Conservation (phyloP, 2,329 filamentous ascomycete genomes). For the Sordariomycetes sp. region DNA sequence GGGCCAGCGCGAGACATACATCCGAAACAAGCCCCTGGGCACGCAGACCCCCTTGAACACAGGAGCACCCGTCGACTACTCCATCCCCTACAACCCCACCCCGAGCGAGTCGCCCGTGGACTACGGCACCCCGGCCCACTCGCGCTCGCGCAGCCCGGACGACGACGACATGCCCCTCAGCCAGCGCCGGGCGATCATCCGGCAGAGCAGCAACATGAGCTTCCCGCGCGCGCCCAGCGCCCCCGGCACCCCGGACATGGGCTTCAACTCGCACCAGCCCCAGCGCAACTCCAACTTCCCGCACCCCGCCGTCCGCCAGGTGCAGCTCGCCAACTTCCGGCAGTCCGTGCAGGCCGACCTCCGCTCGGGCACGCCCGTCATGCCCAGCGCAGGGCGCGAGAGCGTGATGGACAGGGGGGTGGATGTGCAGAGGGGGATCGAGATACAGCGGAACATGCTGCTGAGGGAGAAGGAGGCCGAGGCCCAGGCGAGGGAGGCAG, state of each 20-base stretch:
- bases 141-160: slow-evolving; percentile 18
- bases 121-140: slow-evolving; percentile 22
- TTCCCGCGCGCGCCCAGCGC: slow-evolving; percentile 7
- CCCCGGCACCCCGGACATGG: slow-evolving; percentile 5
- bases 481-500: slow-evolving; percentile 46
- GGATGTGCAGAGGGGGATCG: slow-evolving; percentile 36
- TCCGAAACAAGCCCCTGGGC: slow-evolving; percentile 37
- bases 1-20: slow-evolving; percentile 41
- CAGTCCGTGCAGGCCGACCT: slow-evolving; percentile 54
- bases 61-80: background rate
- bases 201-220: slow-evolving; percentile 33
- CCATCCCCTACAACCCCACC: slow-evolving; percentile 11
- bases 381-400: slow-evolving; percentile 22
- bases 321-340: slow-evolving; percentile 56
- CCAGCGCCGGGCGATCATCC: slow-evolving; percentile 52
- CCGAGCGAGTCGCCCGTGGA: slow-evolving; percentile 29
- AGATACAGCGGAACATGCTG: slow-evolving; percentile 43
- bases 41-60: background rate
- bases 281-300: slow-evolving; percentile 32
- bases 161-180: slow-evolving; percentile 63
- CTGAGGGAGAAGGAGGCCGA: slow-evolving; percentile 54
- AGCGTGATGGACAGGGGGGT: slow-evolving; percentile 26
- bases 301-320: slow-evolving; percentile 36
- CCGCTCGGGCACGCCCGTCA: slow-evolving; percentile 26
- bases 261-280: slow-evolving; percentile 46